These are phyloP conservation scores for Alternaria arborescens DNA, from an alignment of 2,329 filamentous ascomycete genomes.

Conservation along the genomic window DNA sequence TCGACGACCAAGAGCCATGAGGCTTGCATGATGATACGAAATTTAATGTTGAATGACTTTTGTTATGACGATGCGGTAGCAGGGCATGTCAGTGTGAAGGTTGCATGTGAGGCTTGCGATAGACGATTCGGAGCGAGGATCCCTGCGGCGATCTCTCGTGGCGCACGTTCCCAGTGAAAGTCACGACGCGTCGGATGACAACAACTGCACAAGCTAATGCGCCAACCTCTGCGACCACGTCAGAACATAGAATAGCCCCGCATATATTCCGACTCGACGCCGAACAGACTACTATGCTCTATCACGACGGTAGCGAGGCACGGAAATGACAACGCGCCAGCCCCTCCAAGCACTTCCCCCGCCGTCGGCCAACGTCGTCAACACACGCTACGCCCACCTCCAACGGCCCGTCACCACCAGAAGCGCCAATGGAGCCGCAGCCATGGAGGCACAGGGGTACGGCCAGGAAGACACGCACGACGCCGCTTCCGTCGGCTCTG, in stretches of 20 bases:
- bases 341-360: conserved; percentile 46
- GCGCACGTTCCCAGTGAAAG: conserved; percentile 32
- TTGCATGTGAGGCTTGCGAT: not conserved
- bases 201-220: conserved; percentile 25
- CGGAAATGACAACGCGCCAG: conserved; percentile 47
- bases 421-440: conserved; percentile 27
- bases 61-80: not conserved
- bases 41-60: not conserved
- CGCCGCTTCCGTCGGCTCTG: conserved; percentile 38
- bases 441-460: conserved; percentile 31
- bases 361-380: conserved; percentile 35
- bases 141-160: conserved; percentile 25
- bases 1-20: conserved; percentile 48
- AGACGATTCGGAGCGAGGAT: not conserved
- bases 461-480: conserved; percentile 35
- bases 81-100: not conserved
- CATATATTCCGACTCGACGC: not conserved
- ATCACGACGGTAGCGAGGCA: conserved; percentile 11
- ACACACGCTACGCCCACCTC: conserved; percentile 36
- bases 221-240: conserved; percentile 4
- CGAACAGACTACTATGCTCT: conserved; percentile 26
- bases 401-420: conserved; percentile 18
- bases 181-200: conserved; percentile 37
- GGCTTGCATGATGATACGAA: not conserved
- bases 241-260: conserved; percentile 10